Conservation (phyloP, 139 green algal genomes). For the Desmodesmus armatus region DNA sequence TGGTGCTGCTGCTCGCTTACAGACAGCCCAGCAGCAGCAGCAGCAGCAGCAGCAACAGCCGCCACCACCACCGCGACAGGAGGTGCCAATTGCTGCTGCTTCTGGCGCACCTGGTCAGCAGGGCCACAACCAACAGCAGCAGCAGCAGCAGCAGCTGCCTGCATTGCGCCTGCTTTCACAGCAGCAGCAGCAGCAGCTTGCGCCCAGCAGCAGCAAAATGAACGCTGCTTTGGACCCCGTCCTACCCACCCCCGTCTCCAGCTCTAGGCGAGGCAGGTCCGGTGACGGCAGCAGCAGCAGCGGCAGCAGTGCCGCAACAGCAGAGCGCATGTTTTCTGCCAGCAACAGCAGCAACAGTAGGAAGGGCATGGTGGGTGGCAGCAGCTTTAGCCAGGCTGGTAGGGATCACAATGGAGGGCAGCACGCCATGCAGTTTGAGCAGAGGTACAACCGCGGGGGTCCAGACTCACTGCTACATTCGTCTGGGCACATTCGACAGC, state of each 20-base stretch:
- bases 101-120: not conserved
- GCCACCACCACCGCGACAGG: not conserved
- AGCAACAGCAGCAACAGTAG: not conserved
- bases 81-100: not conserved
- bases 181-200: slow-evolving; percentile 4
- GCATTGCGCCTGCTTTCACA: not conserved
- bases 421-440: no score
- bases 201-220: not conserved
- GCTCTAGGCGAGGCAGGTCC: not conserved
- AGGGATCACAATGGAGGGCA: no score
- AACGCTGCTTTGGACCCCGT: no score
- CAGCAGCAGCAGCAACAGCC: not conserved
- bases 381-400: not conserved
- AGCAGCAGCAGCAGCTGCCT: slow-evolving; percentile 20
- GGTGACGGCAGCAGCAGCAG: slow-evolving; percentile 20
- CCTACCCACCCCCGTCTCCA: no score
- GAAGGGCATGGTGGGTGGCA: no score
- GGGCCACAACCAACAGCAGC: not conserved
- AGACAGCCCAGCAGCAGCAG: not conserved
- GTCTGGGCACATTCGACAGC: no score
- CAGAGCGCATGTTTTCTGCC: not conserved
- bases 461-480: no score
- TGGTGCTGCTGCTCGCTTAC: not conserved
- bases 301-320: slow-evolving; percentile 12
- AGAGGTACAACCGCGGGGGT: no score